phyloP scores from a whole-genome alignment of 345 rosid genomes.

The Camelina sativa region DNA sequence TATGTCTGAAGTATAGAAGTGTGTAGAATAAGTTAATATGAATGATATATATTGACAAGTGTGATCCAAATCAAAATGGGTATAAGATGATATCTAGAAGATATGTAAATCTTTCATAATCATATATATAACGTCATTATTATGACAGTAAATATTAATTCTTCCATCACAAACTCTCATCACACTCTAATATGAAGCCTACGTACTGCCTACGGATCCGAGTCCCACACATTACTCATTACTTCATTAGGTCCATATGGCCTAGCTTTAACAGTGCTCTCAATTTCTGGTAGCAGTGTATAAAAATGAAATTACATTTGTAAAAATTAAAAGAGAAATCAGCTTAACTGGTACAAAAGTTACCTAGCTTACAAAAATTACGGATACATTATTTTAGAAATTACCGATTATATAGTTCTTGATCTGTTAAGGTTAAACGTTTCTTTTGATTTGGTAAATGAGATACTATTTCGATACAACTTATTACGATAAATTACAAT shows the following conservation, averaged over 20 bases:
- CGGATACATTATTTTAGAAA: not conserved
- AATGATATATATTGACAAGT: too few relatives aligned
- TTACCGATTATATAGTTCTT: not conserved
- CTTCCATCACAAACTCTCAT: too few relatives aligned
- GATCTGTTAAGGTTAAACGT: not conserved
- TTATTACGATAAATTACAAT: not conserved
- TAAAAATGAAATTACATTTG: not conserved
- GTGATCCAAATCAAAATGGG: too few relatives aligned
- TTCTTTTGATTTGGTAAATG: constrained; percentile 1
- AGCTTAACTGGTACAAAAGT: not conserved
- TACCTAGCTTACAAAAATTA: too few relatives aligned
- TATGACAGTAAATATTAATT: too few relatives aligned
- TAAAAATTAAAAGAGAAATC: not conserved
- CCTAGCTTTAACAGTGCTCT: not conserved
- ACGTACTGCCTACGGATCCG: not conserved
- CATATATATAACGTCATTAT: too few relatives aligned
- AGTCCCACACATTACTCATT: not conserved
- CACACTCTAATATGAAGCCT: too few relatives aligned
- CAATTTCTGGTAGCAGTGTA: not conserved
- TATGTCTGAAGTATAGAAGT: not conserved
- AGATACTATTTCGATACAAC: not conserved
- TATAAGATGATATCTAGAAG: too few relatives aligned
- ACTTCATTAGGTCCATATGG: not conserved
- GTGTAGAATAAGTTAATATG: too few relatives aligned
- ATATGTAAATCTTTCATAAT: too few relatives aligned